Evolutionary conservation across 495 filamentous ascomycete species (phyloP), one percentile per base, ranked within the genome.

Genomic region (Aspergillus cavernicola): DNA sequence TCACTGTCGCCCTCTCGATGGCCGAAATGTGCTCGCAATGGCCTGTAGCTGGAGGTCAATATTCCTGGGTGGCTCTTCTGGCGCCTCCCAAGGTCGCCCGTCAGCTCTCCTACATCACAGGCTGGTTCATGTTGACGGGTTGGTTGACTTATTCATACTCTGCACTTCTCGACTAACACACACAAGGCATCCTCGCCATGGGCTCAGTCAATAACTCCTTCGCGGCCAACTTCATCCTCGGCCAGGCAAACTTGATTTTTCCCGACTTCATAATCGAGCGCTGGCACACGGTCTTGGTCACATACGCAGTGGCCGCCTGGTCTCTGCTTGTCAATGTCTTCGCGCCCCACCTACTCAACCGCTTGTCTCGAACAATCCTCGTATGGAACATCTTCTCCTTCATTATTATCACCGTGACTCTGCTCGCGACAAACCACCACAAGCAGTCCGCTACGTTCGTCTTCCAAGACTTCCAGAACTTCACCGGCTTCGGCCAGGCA

Each of bases 1-100:
- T 83, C 5, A 71, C 76, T 13, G 79, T 84, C 20, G 80, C 78
- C 3, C 74, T 80, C 36, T 73, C 78, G 0, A 78, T 84, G 78
- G 79, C 80, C 12, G 79, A 81, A 57, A 82, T 80, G 75, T 82
- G 78, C 46, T 75, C 71, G 4, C 73, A 71, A 58, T 80, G 74
- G 55, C 78, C 78, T 0, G 72, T 79, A 13, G 74, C 76, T 13
- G 77, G 77, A 40, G 78, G 77, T 2, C 80, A 83, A 45, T 83
- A 83, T 52, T 78, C 74, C 3, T 83, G 80, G 78, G 78, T 81
- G 40, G 75, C 76, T 7, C 72, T 79, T 1, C 64, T 82, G n/a
- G 73, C 80, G 1, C 80, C 80, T 12, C 73, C 72, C n/a, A 72
- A 65, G 18, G 67, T 78, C 22, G 66, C 74, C 9, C 70, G 76